These are phyloP conservation scores for Jaenimonas drosophilae DNA, from an alignment of 208 protist species.

Conservation along the genomic window DNA sequence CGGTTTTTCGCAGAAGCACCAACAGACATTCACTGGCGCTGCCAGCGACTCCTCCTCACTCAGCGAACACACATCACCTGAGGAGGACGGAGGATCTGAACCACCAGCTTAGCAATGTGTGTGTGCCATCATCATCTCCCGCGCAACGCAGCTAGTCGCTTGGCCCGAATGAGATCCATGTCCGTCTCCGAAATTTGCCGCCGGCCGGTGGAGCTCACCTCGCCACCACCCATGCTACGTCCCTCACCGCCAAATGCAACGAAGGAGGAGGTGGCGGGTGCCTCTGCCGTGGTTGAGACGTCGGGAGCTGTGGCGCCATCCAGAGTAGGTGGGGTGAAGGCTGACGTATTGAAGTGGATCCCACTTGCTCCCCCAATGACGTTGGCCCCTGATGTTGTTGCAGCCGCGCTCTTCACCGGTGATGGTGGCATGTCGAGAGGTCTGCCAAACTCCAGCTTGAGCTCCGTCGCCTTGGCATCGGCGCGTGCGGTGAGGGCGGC, in stretches of 20 bases:
- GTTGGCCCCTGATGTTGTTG: constrained; percentile 19
- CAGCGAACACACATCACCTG: too few relatives aligned
- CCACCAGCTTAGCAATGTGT: too few relatives aligned
- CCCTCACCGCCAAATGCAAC: constrained; percentile 13
- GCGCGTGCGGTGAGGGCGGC: constrained; percentile 89
- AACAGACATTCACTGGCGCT: too few relatives aligned
- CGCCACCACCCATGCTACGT: too few relatives aligned
- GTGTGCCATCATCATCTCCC: too few relatives aligned
- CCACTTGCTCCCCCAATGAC: constrained; percentile 35
- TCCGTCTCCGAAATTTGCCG: too few relatives aligned
- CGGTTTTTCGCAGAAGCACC: too few relatives aligned
- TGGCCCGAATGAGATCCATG: too few relatives aligned
- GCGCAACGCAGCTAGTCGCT: too few relatives aligned
- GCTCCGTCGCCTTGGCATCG: constrained; percentile 64
- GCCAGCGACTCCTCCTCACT: too few relatives aligned
- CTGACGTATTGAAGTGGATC: constrained; percentile 48
- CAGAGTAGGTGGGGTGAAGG: constrained; percentile 12
- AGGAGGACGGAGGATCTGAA: too few relatives aligned
- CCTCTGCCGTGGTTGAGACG: neutral
- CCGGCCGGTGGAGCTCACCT: too few relatives aligned
- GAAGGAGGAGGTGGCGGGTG: constrained; percentile 5
- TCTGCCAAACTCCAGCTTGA: constrained; percentile 92
- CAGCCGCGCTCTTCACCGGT: constrained; percentile 13
- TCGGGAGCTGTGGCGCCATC: neutral
- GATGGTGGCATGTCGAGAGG: constrained; percentile 86